These are phyloP conservation scores for Alternaria postmessia DNA, from an alignment of 2,329 filamentous ascomycete species.

Conservation along the genomic window DNA sequence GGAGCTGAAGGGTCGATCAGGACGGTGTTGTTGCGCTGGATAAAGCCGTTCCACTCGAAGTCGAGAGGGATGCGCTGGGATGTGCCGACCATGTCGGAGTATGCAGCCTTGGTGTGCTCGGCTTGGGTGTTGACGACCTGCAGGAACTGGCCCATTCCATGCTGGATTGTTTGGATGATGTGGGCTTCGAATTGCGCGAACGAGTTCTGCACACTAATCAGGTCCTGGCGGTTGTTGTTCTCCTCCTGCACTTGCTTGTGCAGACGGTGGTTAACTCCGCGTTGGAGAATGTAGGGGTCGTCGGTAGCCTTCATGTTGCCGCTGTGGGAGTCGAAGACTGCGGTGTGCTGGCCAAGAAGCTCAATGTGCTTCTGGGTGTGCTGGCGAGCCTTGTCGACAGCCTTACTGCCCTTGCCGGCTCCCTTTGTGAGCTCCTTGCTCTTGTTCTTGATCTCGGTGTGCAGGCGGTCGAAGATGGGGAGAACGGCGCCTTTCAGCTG, in stretches of 20 bases:
- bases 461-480: conserved; percentile 87
- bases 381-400: conserved; percentile 87
- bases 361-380: conserved; percentile 96
- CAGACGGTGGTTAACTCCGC: conserved; percentile 82
- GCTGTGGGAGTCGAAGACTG: conserved; percentile 77
- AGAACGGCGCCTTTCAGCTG: conserved; percentile 85
- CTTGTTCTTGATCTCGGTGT: conserved; percentile 97
- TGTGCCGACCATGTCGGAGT: conserved; percentile 80
- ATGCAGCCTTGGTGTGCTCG: conserved; percentile 81
- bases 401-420: conserved; percentile 83
- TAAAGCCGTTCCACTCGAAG: conserved; percentile 92
- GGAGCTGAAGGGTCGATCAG: conserved; percentile 81
- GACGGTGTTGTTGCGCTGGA: conserved; percentile 71
- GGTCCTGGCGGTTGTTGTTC: conserved; percentile 93
- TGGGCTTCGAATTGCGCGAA: conserved; percentile 89
- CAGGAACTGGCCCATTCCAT: conserved; percentile 82
- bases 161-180: conserved; percentile 81
- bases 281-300: conserved; percentile 87
- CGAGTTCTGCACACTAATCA: conserved; percentile 89
- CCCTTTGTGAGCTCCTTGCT: conserved; percentile 85
- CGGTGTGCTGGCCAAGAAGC: conserved; percentile 85
- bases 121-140: conserved; percentile 80
- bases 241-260: conserved; percentile 93
- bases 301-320: conserved; percentile 74
- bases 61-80: conserved; percentile 80